Base-by-base conservation (phyloP, 371 early-diverging fungal species). In the Coemansia sp. region DNA sequence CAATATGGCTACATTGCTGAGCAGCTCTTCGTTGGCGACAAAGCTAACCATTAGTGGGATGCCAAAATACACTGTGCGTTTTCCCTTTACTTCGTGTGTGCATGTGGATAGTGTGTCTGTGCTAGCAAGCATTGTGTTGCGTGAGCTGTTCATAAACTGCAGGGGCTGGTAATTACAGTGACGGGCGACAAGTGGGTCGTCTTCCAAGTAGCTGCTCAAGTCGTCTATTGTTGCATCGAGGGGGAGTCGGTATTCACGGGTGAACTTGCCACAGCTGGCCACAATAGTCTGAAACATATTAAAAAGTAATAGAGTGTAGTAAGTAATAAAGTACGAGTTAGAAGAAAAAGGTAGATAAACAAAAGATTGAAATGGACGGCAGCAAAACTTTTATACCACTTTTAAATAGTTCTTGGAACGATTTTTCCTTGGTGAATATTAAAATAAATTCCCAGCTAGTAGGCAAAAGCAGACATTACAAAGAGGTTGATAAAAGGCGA, bases 91-190 rank as follows among this genome's bases (percentile, higher is more conserved):
- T 8, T 53, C 23, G 1, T 23, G 12, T 2, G 53, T 53, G 11
- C 53, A 53, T 14, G 20, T 16, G 7, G 25, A 12, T 23, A 53
- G 53, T 25, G 23, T 53, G 53, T 53, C 21, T 4, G 53, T 53
- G 21, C 25, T 25, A 11, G 2, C 3, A 1, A 53, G 53, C 21
- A 53, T 12, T 8, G 21, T 12, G 14, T 14, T 53, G 7, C 25
- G 21, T 16, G 21, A 23, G 53, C 53, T 53, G 25, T 53, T 53
- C 53, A 53, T 53, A 53, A 53, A 53, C 21, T 53, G 53, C 5
- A 53, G 9, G 9, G 53, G 53, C 3, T 53, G 25, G 18, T 53
- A 21, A 3, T 8, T 21, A 5, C 53, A 53, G 53, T 53, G 21
- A 12, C 14, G 25, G 5, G 23, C 2, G 9, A 53, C 53, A 9